A percentile compares a stretch with the other conserved stretches of the same genome.
Evolutionary conservation across 225 moss, liverwort and hornwort species (phyloP).

Genomic region (Bryum argenteum): DNA sequence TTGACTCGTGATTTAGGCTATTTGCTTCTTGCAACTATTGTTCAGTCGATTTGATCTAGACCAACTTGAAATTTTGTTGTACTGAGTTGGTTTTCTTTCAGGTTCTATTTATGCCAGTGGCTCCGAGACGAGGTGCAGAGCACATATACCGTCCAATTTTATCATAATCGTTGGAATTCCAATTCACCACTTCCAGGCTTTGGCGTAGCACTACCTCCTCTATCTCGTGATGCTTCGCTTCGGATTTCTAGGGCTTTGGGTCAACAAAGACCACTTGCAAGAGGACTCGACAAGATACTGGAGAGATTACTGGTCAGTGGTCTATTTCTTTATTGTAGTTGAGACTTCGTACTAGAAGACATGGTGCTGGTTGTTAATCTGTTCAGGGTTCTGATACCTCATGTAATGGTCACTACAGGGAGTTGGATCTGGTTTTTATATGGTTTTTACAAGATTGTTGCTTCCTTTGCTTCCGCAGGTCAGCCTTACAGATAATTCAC

Average conservation of each 20-base stretch:
- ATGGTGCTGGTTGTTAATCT: slow-evolving; percentile 8
- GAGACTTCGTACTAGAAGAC: not conserved
- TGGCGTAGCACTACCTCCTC: slow-evolving; percentile 63
- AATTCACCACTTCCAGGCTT: slow-evolving; percentile 78
- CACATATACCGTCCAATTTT: slow-evolving; percentile 63
- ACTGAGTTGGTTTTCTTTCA: slow-evolving; percentile 34
- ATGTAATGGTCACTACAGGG: not conserved
- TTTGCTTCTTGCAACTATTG: slow-evolving; percentile 15
- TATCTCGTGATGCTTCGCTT: slow-evolving; percentile 70
- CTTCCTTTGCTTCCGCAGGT: slow-evolving; percentile 47
- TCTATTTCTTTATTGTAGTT: slow-evolving; percentile 3
- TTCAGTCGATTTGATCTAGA: not conserved
- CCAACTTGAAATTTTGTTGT: slow-evolving; percentile 6
- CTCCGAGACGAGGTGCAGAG: slow-evolving; percentile 81
- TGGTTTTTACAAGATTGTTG: slow-evolving; percentile 3
- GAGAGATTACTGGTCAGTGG: slow-evolving; percentile 82
- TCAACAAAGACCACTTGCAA: slow-evolving; percentile 93
- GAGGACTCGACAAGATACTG: slow-evolving; percentile 87
- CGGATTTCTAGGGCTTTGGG: slow-evolving; percentile 77
- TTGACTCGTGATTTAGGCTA: not conserved
- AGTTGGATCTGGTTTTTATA: slow-evolving; percentile 1
- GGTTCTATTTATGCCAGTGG: slow-evolving; percentile 98
- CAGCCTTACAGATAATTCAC: slow-evolving; percentile 88
- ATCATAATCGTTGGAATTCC: slow-evolving; percentile 64
- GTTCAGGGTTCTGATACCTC: slow-evolving; percentile 13